Evolutionary conservation across 2,329 filamentous ascomycete species (phyloP).

Genomic region (Dothideomycetes sp.): DNA sequence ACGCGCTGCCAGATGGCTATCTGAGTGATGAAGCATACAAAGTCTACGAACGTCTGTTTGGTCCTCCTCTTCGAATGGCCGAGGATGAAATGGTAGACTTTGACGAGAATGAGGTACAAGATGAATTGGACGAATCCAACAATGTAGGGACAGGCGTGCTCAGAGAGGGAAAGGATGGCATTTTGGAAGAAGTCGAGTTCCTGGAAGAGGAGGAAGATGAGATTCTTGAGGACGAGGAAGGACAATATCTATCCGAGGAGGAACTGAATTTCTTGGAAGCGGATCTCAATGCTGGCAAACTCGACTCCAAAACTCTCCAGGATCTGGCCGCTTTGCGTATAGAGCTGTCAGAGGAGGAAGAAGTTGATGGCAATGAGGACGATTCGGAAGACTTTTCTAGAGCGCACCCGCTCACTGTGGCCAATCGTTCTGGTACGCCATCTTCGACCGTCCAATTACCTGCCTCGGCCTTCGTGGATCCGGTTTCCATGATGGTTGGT

Average conservation of each 20-base stretch:
- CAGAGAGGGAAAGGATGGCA: conserved; percentile 47
- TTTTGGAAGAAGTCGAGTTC: conserved; percentile 54
- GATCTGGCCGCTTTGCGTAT: conserved; percentile 4
- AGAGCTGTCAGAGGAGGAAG: conserved; percentile 6
- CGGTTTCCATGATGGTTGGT: conserved; percentile 59
- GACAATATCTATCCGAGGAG: conserved; percentile 20
- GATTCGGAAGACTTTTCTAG: conserved; percentile 39
- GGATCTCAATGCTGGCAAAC: background rate
- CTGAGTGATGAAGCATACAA: conserved; percentile 61
- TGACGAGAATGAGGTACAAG: conserved; percentile 22
- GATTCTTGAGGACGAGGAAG: conserved; percentile 17
- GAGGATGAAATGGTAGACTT: conserved; percentile 40
- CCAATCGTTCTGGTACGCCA: conserved; percentile 64
- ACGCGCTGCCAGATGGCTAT: conserved; percentile 63
- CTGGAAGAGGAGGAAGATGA: conserved; percentile 22
- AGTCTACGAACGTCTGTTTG: conserved; percentile 74
- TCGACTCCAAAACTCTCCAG: conserved; percentile 5
- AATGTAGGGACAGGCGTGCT: conserved; percentile 44
- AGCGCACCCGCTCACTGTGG: conserved; percentile 63
- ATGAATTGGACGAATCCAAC: conserved; percentile 37
- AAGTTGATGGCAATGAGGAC: conserved; percentile 18
- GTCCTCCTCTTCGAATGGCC: conserved; percentile 58
- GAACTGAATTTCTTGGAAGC: conserved; percentile 13
- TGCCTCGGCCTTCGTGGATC: conserved; percentile 56
- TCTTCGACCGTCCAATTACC: conserved; percentile 71